Percentiles rank a stretch among this genome's conserved stretches.
phyloP scores from a whole-genome alignment of 2,329 filamentous ascomycete genomes.

The Ophiostoma tasmaniense region DNA sequence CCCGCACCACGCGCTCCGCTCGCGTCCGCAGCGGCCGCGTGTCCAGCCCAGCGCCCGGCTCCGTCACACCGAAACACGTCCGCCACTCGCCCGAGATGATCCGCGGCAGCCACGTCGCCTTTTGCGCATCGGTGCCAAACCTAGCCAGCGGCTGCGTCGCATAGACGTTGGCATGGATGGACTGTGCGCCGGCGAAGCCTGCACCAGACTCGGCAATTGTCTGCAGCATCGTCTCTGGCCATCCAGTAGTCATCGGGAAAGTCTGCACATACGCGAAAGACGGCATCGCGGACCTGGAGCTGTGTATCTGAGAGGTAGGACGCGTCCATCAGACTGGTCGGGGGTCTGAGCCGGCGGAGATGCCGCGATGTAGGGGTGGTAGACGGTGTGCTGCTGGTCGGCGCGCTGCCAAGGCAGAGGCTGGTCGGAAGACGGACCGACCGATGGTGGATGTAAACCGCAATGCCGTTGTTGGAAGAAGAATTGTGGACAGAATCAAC shows the following conservation, averaged over 20 bases:
- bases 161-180: slow-evolving; percentile 60
- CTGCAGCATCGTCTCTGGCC: slow-evolving; percentile 69
- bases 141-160: slow-evolving; percentile 66
- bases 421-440: not conserved
- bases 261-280: slow-evolving; percentile 17
- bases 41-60: slow-evolving; percentile 71
- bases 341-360: slow-evolving; percentile 8
- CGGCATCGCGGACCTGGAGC: slow-evolving; percentile 18
- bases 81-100: slow-evolving; percentile 65
- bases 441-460: not conserved
- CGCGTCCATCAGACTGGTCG: slow-evolving; percentile 19
- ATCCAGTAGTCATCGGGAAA: slow-evolving; percentile 49
- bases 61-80: slow-evolving; percentile 77
- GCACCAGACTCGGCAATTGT: slow-evolving; percentile 66
- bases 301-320: slow-evolving; percentile 17
- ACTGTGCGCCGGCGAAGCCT: slow-evolving; percentile 63
- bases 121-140: slow-evolving; percentile 60
- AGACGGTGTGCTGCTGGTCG: too few species aligned
- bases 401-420: not conserved
- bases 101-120: slow-evolving; percentile 55
- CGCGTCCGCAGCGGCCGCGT: slow-evolving; percentile 61
- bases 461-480: not conserved
- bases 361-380: not conserved
- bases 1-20: slow-evolving; percentile 46
- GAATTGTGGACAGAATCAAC: too few species aligned